Evolutionary conservation across 345 rosid species (phyloP).

Genomic region (Eucalyptus lansdowneana): DNA sequence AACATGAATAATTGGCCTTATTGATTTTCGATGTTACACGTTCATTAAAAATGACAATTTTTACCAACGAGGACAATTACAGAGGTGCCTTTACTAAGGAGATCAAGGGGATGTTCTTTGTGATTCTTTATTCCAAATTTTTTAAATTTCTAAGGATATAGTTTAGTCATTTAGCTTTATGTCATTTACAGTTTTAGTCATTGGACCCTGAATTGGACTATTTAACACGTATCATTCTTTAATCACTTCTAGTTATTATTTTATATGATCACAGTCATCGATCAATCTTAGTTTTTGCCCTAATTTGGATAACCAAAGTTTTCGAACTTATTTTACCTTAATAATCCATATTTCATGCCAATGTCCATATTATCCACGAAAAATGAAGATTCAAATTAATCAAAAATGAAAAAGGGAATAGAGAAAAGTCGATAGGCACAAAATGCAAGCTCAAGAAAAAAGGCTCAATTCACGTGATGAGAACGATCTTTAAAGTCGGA

Average conservation of each 20-base stretch:
- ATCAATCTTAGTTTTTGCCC: not conserved
- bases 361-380: not conserved
- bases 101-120: not conserved
- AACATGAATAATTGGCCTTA: not conserved
- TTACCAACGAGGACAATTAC: too few relatives aligned
- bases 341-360: not conserved
- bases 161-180: not conserved
- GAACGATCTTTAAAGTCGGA: not conserved
- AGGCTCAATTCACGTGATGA: not conserved
- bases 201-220: not conserved
- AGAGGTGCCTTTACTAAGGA: not conserved
- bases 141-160: not conserved
- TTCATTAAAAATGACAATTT: not conserved
- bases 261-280: not conserved
- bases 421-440: too few relatives aligned
- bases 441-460: too few relatives aligned
- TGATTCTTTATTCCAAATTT: not conserved
- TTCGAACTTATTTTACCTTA: not conserved
- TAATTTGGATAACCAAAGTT: not conserved
- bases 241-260: not conserved
- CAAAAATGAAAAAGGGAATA: not conserved
- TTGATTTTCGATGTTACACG: not conserved
- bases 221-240: too few relatives aligned
- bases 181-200: not conserved
- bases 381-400: not conserved